Evolutionary conservation across 2,329 filamentous ascomycete genomes (phyloP).

Genomic region (Moelleriella libera): DNA sequence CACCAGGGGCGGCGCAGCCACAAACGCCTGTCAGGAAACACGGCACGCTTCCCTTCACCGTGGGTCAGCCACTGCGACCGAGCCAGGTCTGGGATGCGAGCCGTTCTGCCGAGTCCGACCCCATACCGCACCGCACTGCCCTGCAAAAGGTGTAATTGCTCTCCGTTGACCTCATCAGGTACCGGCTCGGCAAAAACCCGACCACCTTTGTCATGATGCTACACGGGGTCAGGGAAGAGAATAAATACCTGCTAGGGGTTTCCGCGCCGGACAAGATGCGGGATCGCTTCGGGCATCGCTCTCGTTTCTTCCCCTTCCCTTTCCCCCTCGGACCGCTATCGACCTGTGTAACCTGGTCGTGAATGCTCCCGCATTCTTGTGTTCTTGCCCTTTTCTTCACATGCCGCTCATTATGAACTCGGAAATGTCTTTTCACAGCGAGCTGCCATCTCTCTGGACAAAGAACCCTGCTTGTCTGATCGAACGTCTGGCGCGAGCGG

Average conservation of each 20-base stretch:
- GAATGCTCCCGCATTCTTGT: background rate
- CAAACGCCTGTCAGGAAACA: background rate
- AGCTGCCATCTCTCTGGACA: background rate
- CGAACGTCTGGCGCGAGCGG: background rate
- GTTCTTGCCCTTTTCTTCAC: background rate
- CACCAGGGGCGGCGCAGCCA: no score
- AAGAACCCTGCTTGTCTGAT: background rate
- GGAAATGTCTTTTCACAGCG: background rate
- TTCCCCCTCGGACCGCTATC: no score
- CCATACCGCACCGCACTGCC: background rate
- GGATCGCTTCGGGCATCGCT: no score
- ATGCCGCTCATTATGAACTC: background rate
- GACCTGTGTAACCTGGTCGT: no score
- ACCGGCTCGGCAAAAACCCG: no score
- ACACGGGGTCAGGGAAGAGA: no score
- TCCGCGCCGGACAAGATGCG: no score
- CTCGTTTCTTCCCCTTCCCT: no score
- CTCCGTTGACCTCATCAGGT: no score
- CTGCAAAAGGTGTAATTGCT: no score
- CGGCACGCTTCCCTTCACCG: background rate
- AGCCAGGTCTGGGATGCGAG: background rate
- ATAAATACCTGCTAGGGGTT: no score
- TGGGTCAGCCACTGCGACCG: background rate
- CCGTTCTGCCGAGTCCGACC: background rate
- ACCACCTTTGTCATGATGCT: no score